Evolutionary conservation across 2,329 filamentous ascomycete species (phyloP), one percentile per base, ranked within the genome.

Genomic region (Claviceps pusilla): DNA sequence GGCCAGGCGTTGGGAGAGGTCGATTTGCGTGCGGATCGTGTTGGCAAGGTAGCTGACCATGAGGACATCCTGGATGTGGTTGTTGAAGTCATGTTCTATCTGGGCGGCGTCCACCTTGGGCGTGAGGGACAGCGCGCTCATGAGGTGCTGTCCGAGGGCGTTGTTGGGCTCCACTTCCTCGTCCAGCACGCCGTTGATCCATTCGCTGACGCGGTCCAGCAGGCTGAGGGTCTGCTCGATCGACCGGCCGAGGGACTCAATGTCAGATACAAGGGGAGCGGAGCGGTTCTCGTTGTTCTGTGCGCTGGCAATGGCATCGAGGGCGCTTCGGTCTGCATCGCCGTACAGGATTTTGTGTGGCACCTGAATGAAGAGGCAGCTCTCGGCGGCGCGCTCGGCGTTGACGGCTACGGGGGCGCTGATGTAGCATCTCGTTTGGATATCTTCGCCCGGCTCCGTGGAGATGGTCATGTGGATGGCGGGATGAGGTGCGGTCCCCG

Each of bases 81-180:
- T 95, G 82, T 98, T 98, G 82, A 98, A 98, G 76, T 97, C 90
- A 68, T 86, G 80, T 78, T 98, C 93, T 67, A 98, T 90, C 69
- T 94, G 86, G 58, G 83, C 79, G 42, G 85, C 76, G 65, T 95
- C 88, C 57, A 97, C 93, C 79, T 97, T 98, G 65, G 93, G 93
- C 54, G 91, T 89, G 59, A 98, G 76, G 49, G 87, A 90, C 59
- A 98, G 80, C 43, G 91, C 85, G 70, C 95, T 95, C 78, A 97
- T 87, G 61, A 98, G 77, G 73, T 89, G 95, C 73, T 98, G 94
- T 61, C 90, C 93, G 55, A 98, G 77, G 12, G 90, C 89, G 61
- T 89, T 94, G 61, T 87, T 93, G 62, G 91, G 89, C 68, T 87
- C 82, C 58, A 85, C 82, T 69, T 94, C 88, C 76, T 97, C 93